A percentile compares a stretch with the other conserved stretches of the same genome.
phyloP scores from a whole-genome alignment of 1,284 basidiomycete species.

The Ganoderma resinaceum region DNA sequence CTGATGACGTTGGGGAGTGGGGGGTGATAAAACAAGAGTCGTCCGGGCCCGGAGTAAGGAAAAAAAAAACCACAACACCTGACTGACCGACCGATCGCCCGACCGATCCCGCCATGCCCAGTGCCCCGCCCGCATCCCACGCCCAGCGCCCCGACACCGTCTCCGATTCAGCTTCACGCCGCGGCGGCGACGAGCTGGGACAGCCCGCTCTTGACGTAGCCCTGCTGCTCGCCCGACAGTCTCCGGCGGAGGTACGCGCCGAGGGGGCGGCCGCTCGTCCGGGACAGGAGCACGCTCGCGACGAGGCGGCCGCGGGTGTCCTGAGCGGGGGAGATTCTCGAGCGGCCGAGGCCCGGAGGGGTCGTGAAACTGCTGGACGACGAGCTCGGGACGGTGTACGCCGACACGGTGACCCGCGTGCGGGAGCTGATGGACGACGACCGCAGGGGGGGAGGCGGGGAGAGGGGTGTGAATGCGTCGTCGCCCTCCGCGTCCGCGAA shows the following conservation, averaged over 20 bases:
- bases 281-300: conserved; percentile 38
- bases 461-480: conserved; percentile 19
- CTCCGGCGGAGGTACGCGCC: conserved; percentile 32
- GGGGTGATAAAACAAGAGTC: neutral
- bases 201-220: conserved; percentile 39
- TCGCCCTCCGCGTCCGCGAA: conserved; percentile 34
- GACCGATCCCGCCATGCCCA: neutral
- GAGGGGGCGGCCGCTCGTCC: conserved; percentile 35
- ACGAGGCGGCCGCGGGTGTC: conserved; percentile 36
- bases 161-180: conserved; percentile 13
- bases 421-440: conserved; percentile 7
- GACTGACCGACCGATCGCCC: conserved; percentile 4
- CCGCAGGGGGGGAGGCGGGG: conserved; percentile 21
- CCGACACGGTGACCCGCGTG: conserved; percentile 28
- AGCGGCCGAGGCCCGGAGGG: conserved; percentile 19
- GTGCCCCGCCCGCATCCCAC: neutral
- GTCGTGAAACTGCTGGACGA: conserved; percentile 13
- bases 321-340: conserved; percentile 18
- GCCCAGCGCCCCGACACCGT: neutral
- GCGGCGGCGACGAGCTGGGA: conserved; percentile 35
- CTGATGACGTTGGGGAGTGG: neutral
- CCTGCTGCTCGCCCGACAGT: conserved; percentile 26
- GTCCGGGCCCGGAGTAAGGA: neutral
- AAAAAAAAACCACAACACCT: neutral
- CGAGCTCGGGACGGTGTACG: conserved; percentile 16